Conservation (phyloP, 495 filamentous ascomycete genomes). For the Lasiosphaeris hirsuta region DNA sequence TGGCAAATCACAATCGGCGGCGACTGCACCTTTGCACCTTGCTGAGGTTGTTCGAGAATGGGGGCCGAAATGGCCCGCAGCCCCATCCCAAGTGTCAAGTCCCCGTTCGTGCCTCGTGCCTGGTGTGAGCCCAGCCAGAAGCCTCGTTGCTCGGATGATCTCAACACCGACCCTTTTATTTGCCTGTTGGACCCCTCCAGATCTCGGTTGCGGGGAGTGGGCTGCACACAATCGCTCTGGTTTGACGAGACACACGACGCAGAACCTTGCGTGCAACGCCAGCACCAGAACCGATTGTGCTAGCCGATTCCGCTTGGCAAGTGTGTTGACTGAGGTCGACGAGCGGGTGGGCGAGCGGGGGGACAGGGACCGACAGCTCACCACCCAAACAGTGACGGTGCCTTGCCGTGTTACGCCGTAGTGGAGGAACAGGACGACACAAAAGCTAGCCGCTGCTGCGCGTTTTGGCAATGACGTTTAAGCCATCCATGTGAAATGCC, state of each 20-base stretch:
- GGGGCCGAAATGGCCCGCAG: constrained; percentile 7
- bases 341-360: too few relatives aligned
- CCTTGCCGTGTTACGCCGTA: not conserved
- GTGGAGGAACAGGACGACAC: not conserved
- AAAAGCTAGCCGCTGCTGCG: constrained; percentile 6
- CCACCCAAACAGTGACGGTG: too few relatives aligned
- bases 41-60: not conserved
- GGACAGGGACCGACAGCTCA: too few relatives aligned
- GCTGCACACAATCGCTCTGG: not conserved
- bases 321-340: not conserved
- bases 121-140: not conserved
- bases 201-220: not conserved
- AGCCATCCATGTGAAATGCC: constrained; percentile 1
- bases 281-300: not conserved
- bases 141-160: constrained; percentile 7
- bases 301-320: too few relatives aligned
- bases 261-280: not conserved
- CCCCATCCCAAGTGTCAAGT: not conserved
- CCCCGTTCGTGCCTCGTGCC: not conserved
- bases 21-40: not conserved
- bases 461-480: not conserved
- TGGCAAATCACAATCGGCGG: constrained; percentile 8
- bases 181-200: too few relatives aligned
- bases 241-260: not conserved
- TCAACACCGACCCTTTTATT: not conserved